These are phyloP conservation scores for Coniochaeta hoffmannii DNA, from an alignment of 2,329 filamentous ascomycete species.

Conservation along the genomic window DNA sequence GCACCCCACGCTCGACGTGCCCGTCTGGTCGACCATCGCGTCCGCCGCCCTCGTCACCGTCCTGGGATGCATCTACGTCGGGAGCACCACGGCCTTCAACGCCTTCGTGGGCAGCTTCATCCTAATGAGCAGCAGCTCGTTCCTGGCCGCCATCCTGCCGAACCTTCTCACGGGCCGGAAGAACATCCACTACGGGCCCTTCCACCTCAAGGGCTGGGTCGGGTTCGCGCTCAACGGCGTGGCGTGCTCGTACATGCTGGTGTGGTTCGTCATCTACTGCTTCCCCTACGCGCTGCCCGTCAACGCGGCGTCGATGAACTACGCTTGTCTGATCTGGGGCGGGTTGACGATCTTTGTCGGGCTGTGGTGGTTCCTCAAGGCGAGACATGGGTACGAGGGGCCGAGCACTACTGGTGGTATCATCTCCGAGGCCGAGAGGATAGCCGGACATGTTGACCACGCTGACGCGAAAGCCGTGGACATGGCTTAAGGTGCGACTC, in stretches of 20 bases:
- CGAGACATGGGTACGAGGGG: not conserved
- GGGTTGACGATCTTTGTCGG: slow-evolving; percentile 22
- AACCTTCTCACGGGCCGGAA: slow-evolving; percentile 38
- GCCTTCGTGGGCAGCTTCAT: slow-evolving; percentile 51
- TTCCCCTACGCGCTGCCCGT: slow-evolving; percentile 40
- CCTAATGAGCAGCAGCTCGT: slow-evolving; percentile 39
- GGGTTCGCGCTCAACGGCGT: slow-evolving; percentile 40
- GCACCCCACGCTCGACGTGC: slow-evolving; percentile 23
- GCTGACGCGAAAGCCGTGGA: not conserved
- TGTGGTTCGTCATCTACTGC: slow-evolving; percentile 54
- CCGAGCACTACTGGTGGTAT: not conserved
- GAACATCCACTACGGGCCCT: slow-evolving; percentile 45
- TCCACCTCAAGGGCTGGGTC: slow-evolving; percentile 36
- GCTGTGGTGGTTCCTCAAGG: not conserved
- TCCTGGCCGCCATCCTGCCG: slow-evolving; percentile 55
- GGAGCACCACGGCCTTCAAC: slow-evolving; percentile 58
- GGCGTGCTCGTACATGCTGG: slow-evolving; percentile 45
- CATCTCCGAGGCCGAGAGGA: not conserved
- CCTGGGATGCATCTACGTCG: slow-evolving; percentile 58
- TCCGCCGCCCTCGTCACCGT: slow-evolving; percentile 38
- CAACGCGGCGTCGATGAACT: slow-evolving; percentile 40
- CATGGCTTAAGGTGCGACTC: not conserved
- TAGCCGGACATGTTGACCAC: not conserved
- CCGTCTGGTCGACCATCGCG: slow-evolving; percentile 39
- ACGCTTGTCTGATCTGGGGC: slow-evolving; percentile 34